Percentiles rank a stretch among this genome's conserved stretches.
phyloP scores from a whole-genome alignment of 768 basidiomycete species.

The Gloeophyllum trabeum region DNA sequence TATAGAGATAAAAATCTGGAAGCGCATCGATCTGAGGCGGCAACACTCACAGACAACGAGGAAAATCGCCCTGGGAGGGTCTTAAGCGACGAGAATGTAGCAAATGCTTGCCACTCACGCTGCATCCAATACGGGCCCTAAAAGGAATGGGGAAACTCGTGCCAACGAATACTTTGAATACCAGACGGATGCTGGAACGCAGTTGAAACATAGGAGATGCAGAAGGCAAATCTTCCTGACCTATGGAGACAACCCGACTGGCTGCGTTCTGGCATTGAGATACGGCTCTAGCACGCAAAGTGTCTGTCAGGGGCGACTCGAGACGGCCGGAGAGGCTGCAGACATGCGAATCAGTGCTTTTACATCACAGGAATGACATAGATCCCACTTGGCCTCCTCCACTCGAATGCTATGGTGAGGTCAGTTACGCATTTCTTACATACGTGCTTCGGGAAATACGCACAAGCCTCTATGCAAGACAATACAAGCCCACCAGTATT shows the following conservation, averaged over 20 bases:
- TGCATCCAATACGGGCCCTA: not conserved
- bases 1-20: no score
- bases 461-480: conserved; percentile 74
- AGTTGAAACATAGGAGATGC: not conserved
- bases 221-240: not conserved
- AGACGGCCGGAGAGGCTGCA: no score
- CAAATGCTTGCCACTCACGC: not conserved
- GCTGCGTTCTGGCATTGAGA: not conserved
- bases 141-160: not conserved
- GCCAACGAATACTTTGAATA: not conserved
- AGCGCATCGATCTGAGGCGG: no score
- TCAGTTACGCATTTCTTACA: no score
- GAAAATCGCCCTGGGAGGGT: not conserved
- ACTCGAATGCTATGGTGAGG: no score
- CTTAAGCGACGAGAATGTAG: not conserved
- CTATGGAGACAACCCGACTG: not conserved
- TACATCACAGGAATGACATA: no score
- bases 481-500: conserved; percentile 74
- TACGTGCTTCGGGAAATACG: no score
- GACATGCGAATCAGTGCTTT: no score
- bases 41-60: not conserved
- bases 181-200: not conserved
- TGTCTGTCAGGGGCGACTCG: not conserved
- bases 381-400: no score
- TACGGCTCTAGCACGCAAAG: not conserved